These are phyloP conservation scores for Diaporthe australafricana DNA, from an alignment of 2,329 filamentous ascomycete genomes.

Conservation along the genomic window DNA sequence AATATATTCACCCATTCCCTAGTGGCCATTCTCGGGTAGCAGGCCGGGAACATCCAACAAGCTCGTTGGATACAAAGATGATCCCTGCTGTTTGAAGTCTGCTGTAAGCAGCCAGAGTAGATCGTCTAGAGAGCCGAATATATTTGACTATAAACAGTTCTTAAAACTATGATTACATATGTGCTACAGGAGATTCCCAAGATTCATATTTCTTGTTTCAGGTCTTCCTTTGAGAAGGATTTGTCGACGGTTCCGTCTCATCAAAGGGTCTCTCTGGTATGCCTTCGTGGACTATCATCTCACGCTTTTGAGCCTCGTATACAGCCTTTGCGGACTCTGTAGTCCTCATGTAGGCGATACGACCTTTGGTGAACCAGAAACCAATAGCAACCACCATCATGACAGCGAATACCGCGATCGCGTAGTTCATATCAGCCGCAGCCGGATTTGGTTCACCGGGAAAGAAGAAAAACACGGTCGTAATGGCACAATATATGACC, in stretches of 20 bases:
- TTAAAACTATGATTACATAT: not conserved
- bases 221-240: not conserved
- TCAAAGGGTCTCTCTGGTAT: not conserved
- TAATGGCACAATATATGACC: slow-evolving; percentile 62
- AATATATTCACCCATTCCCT: not conserved
- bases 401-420: slow-evolving; percentile 66
- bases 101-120: not conserved
- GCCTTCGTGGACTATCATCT: slow-evolving; percentile 27
- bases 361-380: slow-evolving; percentile 64
- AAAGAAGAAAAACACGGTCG: slow-evolving; percentile 68
- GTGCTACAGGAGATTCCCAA: not conserved
- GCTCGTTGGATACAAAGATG: not conserved
- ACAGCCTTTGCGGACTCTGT: slow-evolving; percentile 38
- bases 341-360: slow-evolving; percentile 49
- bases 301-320: slow-evolving; percentile 7
- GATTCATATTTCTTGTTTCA: not conserved
- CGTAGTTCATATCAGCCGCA: slow-evolving; percentile 66
- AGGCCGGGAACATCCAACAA: too few relatives aligned
- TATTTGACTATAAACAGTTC: not conserved
- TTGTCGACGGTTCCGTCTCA: not conserved
- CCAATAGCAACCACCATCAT: slow-evolving; percentile 62
- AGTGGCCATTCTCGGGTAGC: too few relatives aligned
- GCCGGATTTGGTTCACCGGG: slow-evolving; percentile 57
- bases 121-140: too few relatives aligned
- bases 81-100: not conserved